phyloP scores from a whole-genome alignment of 768 basidiomycete species.

The Boletus pseudo-olivaceus region DNA sequence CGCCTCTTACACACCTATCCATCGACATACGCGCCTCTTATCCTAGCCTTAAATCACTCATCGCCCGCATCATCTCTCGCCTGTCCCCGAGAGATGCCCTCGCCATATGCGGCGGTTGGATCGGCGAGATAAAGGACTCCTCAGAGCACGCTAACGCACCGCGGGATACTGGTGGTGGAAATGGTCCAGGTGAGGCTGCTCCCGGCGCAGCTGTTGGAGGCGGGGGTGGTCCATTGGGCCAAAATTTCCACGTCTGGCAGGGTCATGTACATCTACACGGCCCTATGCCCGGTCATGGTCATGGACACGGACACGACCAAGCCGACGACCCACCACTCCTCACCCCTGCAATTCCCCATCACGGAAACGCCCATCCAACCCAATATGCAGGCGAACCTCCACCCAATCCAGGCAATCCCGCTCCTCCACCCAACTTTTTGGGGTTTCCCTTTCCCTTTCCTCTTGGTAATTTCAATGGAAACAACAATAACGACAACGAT shows the following conservation, averaged over 20 bases:
- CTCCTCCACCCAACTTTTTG: background rate
- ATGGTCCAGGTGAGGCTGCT: background rate
- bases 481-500: background rate
- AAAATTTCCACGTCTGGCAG: constrained; percentile 4
- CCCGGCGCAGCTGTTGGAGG: background rate
- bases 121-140: constrained; percentile 32
- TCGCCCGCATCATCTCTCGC: constrained; percentile 21
- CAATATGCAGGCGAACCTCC: background rate
- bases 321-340: constrained; percentile 18
- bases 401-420: constrained; percentile 3
- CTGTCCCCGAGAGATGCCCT: constrained; percentile 30
- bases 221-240: background rate
- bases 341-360: background rate
- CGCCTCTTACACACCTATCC: constrained; percentile 47
- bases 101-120: constrained; percentile 28
- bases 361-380: constrained; percentile 1
- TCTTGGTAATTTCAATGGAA: background rate
- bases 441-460: constrained; percentile 6
- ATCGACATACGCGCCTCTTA: constrained; percentile 44
- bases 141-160: constrained; percentile 9
- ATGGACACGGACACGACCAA: background rate
- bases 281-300: background rate
- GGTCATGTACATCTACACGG: constrained; percentile 3
- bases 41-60: constrained; percentile 16
- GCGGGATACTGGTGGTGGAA: constrained; percentile 1